Evolutionary conservation across 2,329 filamentous ascomycete genomes (phyloP).

Genomic region (Pyricularia sp.): DNA sequence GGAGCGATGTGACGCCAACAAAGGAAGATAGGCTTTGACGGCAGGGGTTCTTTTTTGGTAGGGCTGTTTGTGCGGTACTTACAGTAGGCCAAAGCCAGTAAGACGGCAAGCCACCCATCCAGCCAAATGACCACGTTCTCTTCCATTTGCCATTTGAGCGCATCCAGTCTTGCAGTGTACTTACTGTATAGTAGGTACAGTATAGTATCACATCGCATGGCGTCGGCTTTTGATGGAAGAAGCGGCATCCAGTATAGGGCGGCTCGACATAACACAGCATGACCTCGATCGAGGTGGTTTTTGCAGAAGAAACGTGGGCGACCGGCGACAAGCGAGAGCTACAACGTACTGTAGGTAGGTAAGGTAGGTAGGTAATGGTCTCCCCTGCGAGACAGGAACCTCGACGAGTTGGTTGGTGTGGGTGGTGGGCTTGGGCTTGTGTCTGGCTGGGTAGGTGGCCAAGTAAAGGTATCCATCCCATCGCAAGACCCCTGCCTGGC

Average conservation of each 20-base stretch:
- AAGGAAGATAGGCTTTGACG: background rate
- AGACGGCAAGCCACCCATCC: background rate
- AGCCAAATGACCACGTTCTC: background rate
- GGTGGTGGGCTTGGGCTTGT: background rate
- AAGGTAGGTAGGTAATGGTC: background rate
- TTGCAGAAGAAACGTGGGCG: background rate
- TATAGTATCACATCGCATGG: background rate
- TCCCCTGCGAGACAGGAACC: background rate
- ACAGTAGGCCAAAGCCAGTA: background rate
- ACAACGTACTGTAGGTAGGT: no score
- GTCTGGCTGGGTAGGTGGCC: background rate
- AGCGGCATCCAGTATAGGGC: background rate
- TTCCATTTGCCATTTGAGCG: background rate
- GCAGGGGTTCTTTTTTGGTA: background rate
- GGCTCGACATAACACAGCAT: background rate
- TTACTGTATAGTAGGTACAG: no score
- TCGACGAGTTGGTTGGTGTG: background rate
- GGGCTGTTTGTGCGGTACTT: background rate
- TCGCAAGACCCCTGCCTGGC: background rate
- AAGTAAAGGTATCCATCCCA: background rate
- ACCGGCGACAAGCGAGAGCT: background rate
- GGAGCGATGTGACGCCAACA: background rate
- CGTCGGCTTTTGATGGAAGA: background rate
- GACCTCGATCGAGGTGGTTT: background rate
- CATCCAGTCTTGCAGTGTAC: no score